Evolutionary conservation across 164 flowering plant genomes (phyloP).

Genomic region (Vitis amurensis): DNA sequence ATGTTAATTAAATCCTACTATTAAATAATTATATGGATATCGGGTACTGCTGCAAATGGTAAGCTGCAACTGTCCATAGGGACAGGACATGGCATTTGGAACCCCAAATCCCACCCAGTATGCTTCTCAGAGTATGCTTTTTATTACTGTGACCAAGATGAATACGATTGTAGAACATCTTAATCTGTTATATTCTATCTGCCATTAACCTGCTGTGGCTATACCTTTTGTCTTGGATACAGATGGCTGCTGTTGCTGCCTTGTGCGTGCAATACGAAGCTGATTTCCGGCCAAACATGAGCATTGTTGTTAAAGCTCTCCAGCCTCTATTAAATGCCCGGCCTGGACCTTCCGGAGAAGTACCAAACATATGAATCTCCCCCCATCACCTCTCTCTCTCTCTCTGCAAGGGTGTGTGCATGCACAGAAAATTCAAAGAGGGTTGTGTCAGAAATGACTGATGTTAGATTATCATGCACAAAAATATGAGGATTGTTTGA

Average conservation of each 20-base stretch:
- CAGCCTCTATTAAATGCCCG: constrained; percentile 71
- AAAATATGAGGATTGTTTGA: neutral
- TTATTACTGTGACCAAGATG: neutral
- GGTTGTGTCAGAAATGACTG: neutral
- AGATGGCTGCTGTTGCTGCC: constrained; percentile 95
- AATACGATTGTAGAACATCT: neutral
- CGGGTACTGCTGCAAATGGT: neutral
- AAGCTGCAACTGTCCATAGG: neutral
- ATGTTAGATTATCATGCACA: neutral
- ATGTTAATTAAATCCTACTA: neutral
- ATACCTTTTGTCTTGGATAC: constrained; percentile 8
- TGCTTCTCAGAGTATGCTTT: too few relatives aligned
- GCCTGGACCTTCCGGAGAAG: constrained; percentile 54
- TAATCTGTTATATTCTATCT: neutral
- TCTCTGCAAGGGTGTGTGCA: neutral
- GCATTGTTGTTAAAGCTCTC: constrained; percentile 84
- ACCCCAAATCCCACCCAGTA: too few relatives aligned
- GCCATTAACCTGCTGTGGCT: neutral
- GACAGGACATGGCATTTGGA: neutral
- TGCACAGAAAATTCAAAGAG: constrained; percentile 1
- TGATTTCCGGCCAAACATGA: constrained; percentile 90
- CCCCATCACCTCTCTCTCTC: constrained; percentile 6
- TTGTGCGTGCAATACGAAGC: constrained; percentile 88
- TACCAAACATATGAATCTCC: constrained; percentile 35
- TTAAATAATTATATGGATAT: neutral